phyloP scores from a whole-genome alignment of 306 rosid species.

The Prunus mume region DNA sequence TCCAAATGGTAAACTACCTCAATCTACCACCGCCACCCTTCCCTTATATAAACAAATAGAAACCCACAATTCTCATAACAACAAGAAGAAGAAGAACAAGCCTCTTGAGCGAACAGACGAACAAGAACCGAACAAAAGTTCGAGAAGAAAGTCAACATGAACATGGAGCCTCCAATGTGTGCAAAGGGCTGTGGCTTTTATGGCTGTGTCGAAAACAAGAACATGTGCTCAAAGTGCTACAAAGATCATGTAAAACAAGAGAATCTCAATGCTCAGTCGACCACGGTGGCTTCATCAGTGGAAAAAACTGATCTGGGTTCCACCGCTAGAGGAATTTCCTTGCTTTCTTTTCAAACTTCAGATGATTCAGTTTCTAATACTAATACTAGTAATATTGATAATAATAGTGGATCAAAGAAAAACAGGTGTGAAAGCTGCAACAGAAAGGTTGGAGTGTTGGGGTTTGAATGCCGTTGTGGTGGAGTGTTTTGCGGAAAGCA shows the following conservation, averaged over 20 bases:
- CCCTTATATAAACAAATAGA: not conserved
- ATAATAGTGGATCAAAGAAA: not conserved
- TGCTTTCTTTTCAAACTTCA: not conserved
- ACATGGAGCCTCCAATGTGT: not conserved
- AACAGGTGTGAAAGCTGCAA: conserved; percentile 16
- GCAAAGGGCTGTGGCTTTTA: conserved; percentile 1
- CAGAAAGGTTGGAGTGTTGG: conserved; percentile 11
- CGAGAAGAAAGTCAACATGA: not conserved
- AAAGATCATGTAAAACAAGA: not conserved
- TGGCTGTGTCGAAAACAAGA: conserved; percentile 4
- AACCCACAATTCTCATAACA: not conserved
- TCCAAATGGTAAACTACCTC: not conserved
- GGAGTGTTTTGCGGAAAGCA: conserved; percentile 20
- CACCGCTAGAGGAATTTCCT: not conserved
- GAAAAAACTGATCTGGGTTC: not conserved
- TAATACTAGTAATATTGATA: too few species aligned
- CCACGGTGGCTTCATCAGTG: not conserved
- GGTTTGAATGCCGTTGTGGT: conserved; percentile 17
- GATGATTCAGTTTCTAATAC: not conserved
- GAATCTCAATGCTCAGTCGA: not conserved
- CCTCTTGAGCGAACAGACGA: not conserved
- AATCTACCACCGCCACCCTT: not conserved
- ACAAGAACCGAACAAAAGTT: not conserved
- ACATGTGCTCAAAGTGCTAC: conserved; percentile 1
- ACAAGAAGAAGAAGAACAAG: not conserved